Conservation (phyloP, 2,329 filamentous ascomycete genomes). For the Penicillium occitanis region DNA sequence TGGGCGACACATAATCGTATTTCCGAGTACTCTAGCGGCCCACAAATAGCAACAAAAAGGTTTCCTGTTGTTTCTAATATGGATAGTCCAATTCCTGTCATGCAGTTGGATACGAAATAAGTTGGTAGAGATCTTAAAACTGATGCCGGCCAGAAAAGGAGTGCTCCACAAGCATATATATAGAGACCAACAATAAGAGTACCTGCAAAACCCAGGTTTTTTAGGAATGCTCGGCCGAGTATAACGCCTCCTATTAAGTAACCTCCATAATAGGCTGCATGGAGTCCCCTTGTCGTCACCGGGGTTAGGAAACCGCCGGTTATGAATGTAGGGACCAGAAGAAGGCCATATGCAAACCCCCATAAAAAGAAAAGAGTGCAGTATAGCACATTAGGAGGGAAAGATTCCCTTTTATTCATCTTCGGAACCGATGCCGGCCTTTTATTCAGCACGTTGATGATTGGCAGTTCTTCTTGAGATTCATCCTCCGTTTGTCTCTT, state of each 20-base stretch:
- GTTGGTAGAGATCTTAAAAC: slow-evolving; percentile 61
- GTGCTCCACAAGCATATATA: slow-evolving; percentile 59
- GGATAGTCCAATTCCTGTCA: slow-evolving; percentile 60
- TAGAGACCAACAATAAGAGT: slow-evolving; percentile 60
- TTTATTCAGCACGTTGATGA: slow-evolving; percentile 10
- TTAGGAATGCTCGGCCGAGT: slow-evolving; percentile 56
- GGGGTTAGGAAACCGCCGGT: neutral
- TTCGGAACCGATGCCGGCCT: slow-evolving; percentile 6
- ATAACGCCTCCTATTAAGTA: slow-evolving; percentile 34
- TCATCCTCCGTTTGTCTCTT: neutral
- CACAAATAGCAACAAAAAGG: slow-evolving; percentile 62
- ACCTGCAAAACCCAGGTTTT: slow-evolving; percentile 61
- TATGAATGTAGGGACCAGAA: neutral
- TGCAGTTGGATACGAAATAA: slow-evolving; percentile 62
- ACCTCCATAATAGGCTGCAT: slow-evolving; percentile 10
- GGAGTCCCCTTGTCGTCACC: neutral
- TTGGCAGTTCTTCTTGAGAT: neutral
- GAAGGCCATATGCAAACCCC: slow-evolving; percentile 7
- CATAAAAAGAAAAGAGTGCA: slow-evolving; percentile 9
- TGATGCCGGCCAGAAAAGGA: slow-evolving; percentile 66
- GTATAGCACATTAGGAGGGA: slow-evolving; percentile 7
- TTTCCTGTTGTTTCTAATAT: slow-evolving; percentile 61
- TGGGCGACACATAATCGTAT: slow-evolving; percentile 59
- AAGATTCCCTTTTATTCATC: slow-evolving; percentile 1
- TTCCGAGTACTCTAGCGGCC: slow-evolving; percentile 60